phyloP scores from a whole-genome alignment of 441 rosid species.

The Macaranga tanarius region DNA sequence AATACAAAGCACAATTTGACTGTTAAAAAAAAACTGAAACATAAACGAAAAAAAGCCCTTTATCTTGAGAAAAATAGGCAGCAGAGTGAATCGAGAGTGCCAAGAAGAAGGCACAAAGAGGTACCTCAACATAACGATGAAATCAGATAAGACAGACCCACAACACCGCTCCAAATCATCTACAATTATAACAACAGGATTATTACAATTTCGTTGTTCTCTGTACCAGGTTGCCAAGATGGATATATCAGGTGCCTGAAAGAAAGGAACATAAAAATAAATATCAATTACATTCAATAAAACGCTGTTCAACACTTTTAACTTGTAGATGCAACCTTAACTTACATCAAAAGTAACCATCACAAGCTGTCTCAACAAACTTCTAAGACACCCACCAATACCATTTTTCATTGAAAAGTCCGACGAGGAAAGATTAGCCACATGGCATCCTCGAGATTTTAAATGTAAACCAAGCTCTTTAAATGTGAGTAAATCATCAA shows the following conservation, averaged over 20 bases:
- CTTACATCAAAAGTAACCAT: constrained; percentile 72
- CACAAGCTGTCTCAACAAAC: constrained; percentile 74
- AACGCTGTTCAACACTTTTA: constrained; percentile 16
- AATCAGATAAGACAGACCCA: constrained; percentile 75
- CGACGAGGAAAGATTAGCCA: constrained; percentile 84
- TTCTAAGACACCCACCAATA: constrained; percentile 74
- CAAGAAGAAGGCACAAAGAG: neutral
- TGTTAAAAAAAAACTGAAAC: neutral
- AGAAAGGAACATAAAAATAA: constrained; percentile 28
- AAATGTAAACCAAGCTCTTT: constrained; percentile 68
- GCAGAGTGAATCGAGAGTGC: neutral
- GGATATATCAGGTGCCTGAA: constrained; percentile 76
- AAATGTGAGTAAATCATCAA: constrained; percentile 81
- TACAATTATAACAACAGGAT: constrained; percentile 66
- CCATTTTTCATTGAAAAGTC: constrained; percentile 76
- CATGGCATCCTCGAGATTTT: constrained; percentile 75
- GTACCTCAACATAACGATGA: constrained; percentile 81
- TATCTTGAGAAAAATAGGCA: neutral
- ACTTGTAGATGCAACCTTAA: constrained; percentile 9
- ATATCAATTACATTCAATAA: constrained; percentile 11
- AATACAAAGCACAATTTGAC: neutral
- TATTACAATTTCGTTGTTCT: constrained; percentile 44
- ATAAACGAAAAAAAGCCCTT: neutral
- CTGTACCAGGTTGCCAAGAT: constrained; percentile 83
- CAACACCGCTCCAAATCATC: constrained; percentile 83